Percentiles rank a stretch among this genome's conserved stretches.
Evolutionary conservation across 345 rosid species (phyloP).

Genomic region (Diplotaxis tenuifolia): DNA sequence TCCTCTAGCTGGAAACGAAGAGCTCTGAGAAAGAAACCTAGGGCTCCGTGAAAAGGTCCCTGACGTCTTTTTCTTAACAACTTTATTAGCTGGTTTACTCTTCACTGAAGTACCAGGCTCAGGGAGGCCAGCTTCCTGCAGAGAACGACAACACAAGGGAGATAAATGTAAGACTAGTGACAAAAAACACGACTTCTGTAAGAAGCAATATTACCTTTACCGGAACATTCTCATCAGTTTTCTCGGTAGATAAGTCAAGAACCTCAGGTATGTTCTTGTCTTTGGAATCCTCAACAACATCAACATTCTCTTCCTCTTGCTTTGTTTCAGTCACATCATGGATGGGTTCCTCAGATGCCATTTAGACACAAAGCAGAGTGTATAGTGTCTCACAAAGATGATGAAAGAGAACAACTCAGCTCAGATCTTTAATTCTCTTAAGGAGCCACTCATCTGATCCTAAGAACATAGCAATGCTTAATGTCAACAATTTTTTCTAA

Average conservation of each 20-base stretch:
- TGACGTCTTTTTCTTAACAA: constrained; percentile 45
- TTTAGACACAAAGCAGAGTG: constrained; percentile 30
- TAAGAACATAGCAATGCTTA: constrained; percentile 15
- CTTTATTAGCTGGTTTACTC: constrained; percentile 41
- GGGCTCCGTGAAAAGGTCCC: constrained; percentile 45
- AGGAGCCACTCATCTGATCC: constrained; percentile 32
- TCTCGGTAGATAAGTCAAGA: constrained; percentile 28
- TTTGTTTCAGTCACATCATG: constrained; percentile 46
- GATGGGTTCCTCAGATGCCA: constrained; percentile 59
- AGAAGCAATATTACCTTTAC: constrained; percentile 46
- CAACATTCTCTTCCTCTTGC: constrained; percentile 39
- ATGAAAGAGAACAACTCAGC: constrained; percentile 17
- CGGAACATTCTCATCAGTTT: constrained; percentile 35
- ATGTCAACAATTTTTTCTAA: constrained; percentile 4
- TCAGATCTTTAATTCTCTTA: constrained; percentile 19
- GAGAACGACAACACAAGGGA: constrained; percentile 14
- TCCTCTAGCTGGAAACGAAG: constrained; percentile 65
- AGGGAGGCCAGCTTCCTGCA: constrained; percentile 42
- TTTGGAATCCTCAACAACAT: constrained; percentile 34
- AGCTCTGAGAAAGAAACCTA: constrained; percentile 62
- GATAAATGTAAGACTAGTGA: background rate
- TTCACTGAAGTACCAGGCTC: constrained; percentile 39
- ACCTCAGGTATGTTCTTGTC: constrained; percentile 35
- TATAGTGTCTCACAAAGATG: background rate
- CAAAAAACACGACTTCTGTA: constrained; percentile 8